Percentiles rank a stretch among this genome's conserved stretches.
These are phyloP conservation scores for Yarrowia yakushimensis DNA, from an alignment of 805 yeast genomes.

Conservation along the genomic window DNA sequence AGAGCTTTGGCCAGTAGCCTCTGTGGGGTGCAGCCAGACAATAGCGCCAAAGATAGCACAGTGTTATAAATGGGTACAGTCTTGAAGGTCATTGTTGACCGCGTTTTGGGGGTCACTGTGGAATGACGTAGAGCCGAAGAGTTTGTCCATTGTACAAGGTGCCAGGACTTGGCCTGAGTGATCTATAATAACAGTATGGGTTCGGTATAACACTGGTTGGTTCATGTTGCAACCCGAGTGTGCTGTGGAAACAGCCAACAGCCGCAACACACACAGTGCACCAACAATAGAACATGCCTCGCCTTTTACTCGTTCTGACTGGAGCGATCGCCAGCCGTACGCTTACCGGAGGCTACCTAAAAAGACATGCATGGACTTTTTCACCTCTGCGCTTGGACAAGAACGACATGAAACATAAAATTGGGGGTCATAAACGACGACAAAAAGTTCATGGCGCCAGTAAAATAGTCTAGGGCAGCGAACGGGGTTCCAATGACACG, in stretches of 20 bases:
- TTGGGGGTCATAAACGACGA: not conserved
- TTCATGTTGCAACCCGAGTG: too few species aligned
- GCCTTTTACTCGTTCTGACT: not conserved
- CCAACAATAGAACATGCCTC: constrained; percentile 10
- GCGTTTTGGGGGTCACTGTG: not conserved
- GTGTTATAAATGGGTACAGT: constrained; percentile 16
- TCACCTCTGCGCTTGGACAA: not conserved
- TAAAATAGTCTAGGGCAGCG: not conserved
- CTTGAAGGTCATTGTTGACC: not conserved
- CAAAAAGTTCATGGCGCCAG: not conserved
- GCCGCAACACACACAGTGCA: not conserved
- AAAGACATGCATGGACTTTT: constrained; percentile 4
- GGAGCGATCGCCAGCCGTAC: constrained; percentile 25
- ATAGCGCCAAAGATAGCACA: constrained; percentile 16
- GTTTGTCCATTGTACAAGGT: too few species aligned
- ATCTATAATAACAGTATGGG: too few species aligned
- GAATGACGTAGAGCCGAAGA: constrained; percentile 7
- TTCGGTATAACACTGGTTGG: too few species aligned
- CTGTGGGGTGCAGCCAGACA: constrained; percentile 11
- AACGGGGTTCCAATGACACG: not conserved
- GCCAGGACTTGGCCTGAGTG: too few species aligned
- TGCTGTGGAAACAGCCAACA: not conserved
- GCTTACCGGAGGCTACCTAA: constrained; percentile 2
- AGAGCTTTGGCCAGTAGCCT: not conserved
- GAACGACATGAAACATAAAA: not conserved